These are phyloP conservation scores for Pseudofabraea citricarpa DNA, from an alignment of 2,329 filamentous ascomycete genomes.

Conservation along the genomic window DNA sequence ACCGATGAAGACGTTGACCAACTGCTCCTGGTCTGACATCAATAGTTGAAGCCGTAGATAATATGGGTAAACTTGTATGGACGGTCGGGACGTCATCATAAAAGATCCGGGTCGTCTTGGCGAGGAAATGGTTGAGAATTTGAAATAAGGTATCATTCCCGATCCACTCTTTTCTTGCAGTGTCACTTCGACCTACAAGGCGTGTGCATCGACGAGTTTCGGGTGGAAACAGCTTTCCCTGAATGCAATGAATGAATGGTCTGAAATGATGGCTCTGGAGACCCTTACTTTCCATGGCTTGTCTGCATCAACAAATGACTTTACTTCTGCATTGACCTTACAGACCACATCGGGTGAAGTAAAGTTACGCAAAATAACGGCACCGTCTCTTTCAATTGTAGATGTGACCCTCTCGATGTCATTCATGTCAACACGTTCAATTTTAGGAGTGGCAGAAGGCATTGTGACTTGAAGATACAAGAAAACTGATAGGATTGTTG, in stretches of 20 bases:
- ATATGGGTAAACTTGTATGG: not conserved
- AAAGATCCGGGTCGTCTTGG: not conserved
- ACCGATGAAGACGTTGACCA: not conserved
- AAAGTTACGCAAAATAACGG: not conserved
- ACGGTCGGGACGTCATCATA: not conserved
- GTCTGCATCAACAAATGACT: not conserved
- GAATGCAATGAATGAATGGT: not conserved
- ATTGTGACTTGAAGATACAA: no score
- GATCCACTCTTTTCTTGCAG: not conserved
- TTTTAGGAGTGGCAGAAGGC: not conserved
- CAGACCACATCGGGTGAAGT: not conserved
- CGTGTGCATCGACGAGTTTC: not conserved
- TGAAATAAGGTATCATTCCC: not conserved
- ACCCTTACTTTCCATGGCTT: not conserved
- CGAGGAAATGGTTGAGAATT: not conserved
- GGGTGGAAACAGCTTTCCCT: not conserved
- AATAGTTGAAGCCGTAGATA: not conserved
- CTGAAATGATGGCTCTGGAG: not conserved
- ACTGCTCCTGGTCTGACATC: not conserved
- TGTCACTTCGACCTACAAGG: not conserved
- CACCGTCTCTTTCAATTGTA: not conserved
- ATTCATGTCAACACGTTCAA: not conserved
- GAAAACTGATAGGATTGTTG: no score
- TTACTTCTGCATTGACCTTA: not conserved
- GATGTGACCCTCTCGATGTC: not conserved